Base-by-base conservation (phyloP, 805 yeast species). In the Schwanniomyces yamadae region DNA sequence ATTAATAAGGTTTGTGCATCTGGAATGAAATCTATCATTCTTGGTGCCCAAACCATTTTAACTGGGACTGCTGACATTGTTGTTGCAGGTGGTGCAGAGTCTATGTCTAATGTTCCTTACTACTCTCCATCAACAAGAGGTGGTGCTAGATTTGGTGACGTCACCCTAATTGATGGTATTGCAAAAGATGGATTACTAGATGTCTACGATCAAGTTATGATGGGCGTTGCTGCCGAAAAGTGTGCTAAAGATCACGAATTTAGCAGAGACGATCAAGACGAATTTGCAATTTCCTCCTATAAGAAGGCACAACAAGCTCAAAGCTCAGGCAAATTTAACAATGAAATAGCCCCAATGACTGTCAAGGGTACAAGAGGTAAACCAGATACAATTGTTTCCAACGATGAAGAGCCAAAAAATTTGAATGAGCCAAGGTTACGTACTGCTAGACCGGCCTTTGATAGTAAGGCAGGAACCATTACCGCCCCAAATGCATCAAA, bases 221-320 rank as follows among this genome's bases (percentile, higher is more conserved):
- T 93, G 99, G 99, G 99, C 60, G 85, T 85, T 40, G 89, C 93
- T 48, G 99, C 96, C 48, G 99, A 93, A 69, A 89, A 89, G 62
- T 89, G 96, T 70, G 98, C 98, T 28, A 70, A 69, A 36, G 95
- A 89, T 57, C 80, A 87, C 67, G 60, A 60, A 13, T 59, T 91
- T 48, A 55, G 93, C 23, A 83, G 98, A 61, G 90, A 86, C 48
- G 81, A 77, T 42, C 98, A 91, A 69, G 99, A 91, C 63, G 79
- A 80, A 37, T 91, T 76, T 60, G 98, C 98, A 43, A 72, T 89
- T 49, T 67, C 57, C 43, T 86, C 96, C 13, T 93, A 93, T 70
- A 78, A 77, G 57, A 88, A 86, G 62, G 96, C 98, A 13, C 86
- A 79, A 59, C 67, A 65, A 44, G 96, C 99, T 25, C 82, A 79